Base-by-base conservation (phyloP, 352 stramenopile species). In the Elongisporangium anandrum region DNA sequence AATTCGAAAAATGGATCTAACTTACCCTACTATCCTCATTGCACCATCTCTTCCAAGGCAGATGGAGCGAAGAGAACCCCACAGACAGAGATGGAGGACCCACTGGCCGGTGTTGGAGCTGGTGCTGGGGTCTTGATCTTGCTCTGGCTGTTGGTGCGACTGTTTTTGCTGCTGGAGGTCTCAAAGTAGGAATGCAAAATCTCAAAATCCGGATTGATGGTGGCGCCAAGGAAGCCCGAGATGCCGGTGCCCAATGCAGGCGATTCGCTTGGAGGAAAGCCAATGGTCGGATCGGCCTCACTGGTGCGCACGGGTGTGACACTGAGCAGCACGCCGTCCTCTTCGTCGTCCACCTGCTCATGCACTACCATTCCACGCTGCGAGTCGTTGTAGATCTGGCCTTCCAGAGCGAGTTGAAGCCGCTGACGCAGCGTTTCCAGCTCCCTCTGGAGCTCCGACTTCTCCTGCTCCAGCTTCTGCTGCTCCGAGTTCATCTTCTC, bases 171-270 rank as follows among this genome's bases (percentile, higher is more conserved):
- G 17, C 24, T 59, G 12, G 51, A 19, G 10, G 73, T 59, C 54
- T 89, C 81, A 62, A 94, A 94, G 55, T 94, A 92, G 26, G 82
- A 81, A 23, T 86, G 68, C 21, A 94, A 29, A 45, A 94, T 80
- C 68, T 94, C 77, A 65, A 92, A 93, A 39, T 82, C 77, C 20
- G 81, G 62, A 51, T 66, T 90, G 52, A 94, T 92, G 0, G 72
- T 79, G 6, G 65, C 82, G 1, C 66, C 74, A 3, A 90, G 57
- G 52, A 87, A 91, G 49, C 64, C 60, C 1, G 68, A 68, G 9
- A 64, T 65, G 4, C 68, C 70, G 2, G 62, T 81, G 24, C 55
- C 73, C 56, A 16, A 52, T 54, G 10, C 59, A 47, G 12, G 50
- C 60, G 13, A 49, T 38, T 41, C 24, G 41, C 0, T 47, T 15